Evolutionary conservation across 2,329 filamentous ascomycete genomes (phyloP), one percentile per base, ranked within the genome.

Genomic region (Cercospora canescens): DNA sequence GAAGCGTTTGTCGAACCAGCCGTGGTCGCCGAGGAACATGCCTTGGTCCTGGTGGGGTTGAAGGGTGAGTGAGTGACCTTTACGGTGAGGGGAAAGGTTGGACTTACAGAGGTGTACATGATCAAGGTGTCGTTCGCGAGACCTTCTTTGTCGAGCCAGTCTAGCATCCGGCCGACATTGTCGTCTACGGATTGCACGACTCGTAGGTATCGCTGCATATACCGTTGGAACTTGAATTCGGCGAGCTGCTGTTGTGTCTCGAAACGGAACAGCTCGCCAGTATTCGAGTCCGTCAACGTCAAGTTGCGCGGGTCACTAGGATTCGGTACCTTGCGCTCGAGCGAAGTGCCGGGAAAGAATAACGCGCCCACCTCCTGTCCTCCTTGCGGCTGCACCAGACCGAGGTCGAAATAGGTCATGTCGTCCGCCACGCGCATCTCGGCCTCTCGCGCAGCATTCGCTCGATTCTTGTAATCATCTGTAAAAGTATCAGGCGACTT

Each of bases 1-100:
- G 73, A 86, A 86, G 3, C 84, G 81, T 74, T 86, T 86, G 72
- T 86, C 85, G 69, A 86, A 86, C 84, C 84, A 86, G 61, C 84
- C 84, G 66, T 86, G 85, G 65, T 86, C 84, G 7, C 84, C 84
- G 0, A 86, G 80, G 72, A 86, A 86, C 76, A 86, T 86, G 6
- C 84, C 85, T 66, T 59, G 62, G 39, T 60, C 62, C 57, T 26
- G 18, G 24, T n/a, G 24, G 18, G 16, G 37, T 7, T 14, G 35
- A 28, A 26, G 2, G 11, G 21, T 41, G n/a, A 26, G 16, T 41
- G 26, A 32, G 21, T 41, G 18, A n/a, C n/a, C n/a, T 32, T 57
- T 57, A 8, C 11, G 4, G 12, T 39, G 9, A 6, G 35, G 7
- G 35, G 35, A 37, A 37, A 16, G 11, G 34, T 18, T 5, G 16